Percentiles rank a stretch among this genome's conserved stretches.
These are phyloP conservation scores for Gardenia jasminoides DNA, from an alignment of 257 asterid species.

Conservation along the genomic window DNA sequence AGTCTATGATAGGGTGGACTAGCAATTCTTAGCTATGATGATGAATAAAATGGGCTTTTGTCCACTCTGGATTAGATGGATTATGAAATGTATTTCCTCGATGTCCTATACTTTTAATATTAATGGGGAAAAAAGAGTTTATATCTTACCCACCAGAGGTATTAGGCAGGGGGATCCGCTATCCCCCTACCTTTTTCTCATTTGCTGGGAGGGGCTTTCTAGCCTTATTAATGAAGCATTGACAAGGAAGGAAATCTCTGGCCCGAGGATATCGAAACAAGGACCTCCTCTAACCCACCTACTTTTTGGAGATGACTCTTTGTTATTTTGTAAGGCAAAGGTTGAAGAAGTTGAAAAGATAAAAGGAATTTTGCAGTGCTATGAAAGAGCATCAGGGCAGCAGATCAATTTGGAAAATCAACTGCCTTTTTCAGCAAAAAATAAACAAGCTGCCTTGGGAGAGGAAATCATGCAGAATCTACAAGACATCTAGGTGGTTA, in stretches of 20 bases:
- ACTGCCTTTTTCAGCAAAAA: no score
- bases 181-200: neutral
- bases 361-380: no score
- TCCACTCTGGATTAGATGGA: neutral
- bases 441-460: no score
- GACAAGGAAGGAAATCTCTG: neutral
- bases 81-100: neutral
- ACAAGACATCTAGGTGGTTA: no score
- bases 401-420: no score
- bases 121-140: neutral
- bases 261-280: no score
- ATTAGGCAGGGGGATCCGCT: neutral
- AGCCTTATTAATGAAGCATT: neutral
- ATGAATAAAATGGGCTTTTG: neutral
- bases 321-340: neutral
- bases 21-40: accelerated
- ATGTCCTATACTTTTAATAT: neutral
- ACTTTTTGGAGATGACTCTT: neutral
- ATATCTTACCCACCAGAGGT: neutral
- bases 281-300: neutral
- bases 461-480: no score
- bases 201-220: neutral
- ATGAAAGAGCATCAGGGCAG: no score
- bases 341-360: no score
- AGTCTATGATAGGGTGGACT: neutral